Base-by-base conservation (phyloP, 2,329 filamentous ascomycete species). In the Sclerotinia minor region DNA sequence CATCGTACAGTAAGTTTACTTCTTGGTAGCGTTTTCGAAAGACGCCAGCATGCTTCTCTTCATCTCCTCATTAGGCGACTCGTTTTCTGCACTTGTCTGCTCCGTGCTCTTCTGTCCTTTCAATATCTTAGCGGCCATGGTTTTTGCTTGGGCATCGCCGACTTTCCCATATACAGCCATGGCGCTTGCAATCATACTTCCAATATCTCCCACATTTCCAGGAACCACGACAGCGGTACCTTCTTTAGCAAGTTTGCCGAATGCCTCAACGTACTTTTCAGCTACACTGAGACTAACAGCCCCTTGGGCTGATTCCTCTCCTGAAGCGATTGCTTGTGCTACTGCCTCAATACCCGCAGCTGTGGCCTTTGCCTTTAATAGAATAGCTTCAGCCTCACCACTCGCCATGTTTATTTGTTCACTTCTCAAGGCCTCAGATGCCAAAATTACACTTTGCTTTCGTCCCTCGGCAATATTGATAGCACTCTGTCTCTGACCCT, bases 391-490 rank as follows among this genome's bases (percentile, higher is more conserved):
- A 13, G 95, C 91, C 81, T 99, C 95, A 86, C 95, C 95, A 76
- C 85, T 86, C 13, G 95, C 95, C 78, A 88, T 86, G 81, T 99
- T 99, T 83, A 99, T 95, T 78, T 96, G 87, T 82, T 99, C 94
- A 21, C 92, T 87, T 73, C 89, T 88, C 80, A 97, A 77, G 21
- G 95, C 95, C 81, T 99, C 95, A 11, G 93, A 97, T 0, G 95
- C 95, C 32, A 99, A 84, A 74, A 99, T 99, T 29, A 97, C 94
- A 73, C 89, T 93, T 84, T 98, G 95, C 83, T 99, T 99, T 80
- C 90, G 88, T 79, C 95, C 95, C 83, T 99, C 95, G 67, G 95
- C 95, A 73, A 99, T 97, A 80, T 99, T 99, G 85, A 99, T 99
- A 50, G 95, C 95, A 76, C 90, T 94, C 82, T 99, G 95, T 71